These are phyloP conservation scores for Fraxinus floribunda DNA, from an alignment of 305 asterid species.

Conservation along the genomic window DNA sequence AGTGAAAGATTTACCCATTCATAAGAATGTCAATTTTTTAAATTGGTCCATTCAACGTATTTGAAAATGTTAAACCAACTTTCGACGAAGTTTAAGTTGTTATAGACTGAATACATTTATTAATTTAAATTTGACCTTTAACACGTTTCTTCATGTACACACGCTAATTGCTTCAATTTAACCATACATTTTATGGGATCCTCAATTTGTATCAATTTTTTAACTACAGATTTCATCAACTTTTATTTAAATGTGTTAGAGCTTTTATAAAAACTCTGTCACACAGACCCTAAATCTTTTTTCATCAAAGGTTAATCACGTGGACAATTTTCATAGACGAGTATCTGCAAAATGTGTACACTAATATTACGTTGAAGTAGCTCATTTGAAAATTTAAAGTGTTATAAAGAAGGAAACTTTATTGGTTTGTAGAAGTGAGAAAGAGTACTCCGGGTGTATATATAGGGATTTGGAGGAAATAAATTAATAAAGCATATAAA, in stretches of 20 bases:
- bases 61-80: not conserved
- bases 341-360: not conserved
- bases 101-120: not conserved
- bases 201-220: too few species aligned
- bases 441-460: not conserved
- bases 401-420: not conserved
- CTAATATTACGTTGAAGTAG: not conserved
- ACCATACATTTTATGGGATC: not conserved
- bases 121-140: not conserved
- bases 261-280: not conserved
- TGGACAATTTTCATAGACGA: not conserved
- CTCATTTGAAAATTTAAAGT: not conserved
- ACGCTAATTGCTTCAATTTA: not conserved
- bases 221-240: too few species aligned
- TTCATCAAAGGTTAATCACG: not conserved
- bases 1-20: not conserved
- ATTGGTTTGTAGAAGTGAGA: not conserved
- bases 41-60: not conserved
- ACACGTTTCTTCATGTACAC: not conserved
- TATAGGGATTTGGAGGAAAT: not conserved
- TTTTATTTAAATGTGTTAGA: too few species aligned
- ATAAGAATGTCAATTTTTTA: not conserved
- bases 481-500: not conserved
- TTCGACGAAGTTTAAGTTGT: not conserved
- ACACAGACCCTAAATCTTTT: not conserved